Conservation (phyloP, 768 basidiomycete species). For the Mycena belliarum region DNA sequence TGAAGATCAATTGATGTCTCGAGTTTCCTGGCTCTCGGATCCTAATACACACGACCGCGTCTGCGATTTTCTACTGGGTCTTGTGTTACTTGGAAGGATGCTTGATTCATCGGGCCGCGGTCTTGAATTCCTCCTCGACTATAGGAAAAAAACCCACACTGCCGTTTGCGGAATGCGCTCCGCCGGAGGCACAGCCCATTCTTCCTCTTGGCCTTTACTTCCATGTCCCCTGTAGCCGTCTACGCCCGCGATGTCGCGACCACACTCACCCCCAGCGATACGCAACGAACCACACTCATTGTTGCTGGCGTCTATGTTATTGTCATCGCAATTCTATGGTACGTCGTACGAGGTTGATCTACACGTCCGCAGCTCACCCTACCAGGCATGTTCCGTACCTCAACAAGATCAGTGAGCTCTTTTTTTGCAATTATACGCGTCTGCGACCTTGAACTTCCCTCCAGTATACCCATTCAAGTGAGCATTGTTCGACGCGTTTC, state of each 20-base stretch:
- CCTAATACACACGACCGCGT: no score
- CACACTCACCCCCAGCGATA: slow-evolving; percentile 61
- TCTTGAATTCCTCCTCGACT: no score
- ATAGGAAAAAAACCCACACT: background rate
- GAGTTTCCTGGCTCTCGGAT: no score
- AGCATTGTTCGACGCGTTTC: slow-evolving; percentile 1
- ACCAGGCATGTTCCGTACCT: slow-evolving; percentile 77
- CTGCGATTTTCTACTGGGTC: no score
- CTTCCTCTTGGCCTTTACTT: background rate
- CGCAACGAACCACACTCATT: slow-evolving; percentile 76
- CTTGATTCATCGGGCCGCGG: no score
- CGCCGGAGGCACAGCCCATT: no score
- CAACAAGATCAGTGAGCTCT: slow-evolving; percentile 73
- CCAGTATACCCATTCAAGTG: slow-evolving; percentile 93
- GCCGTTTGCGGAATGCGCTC: background rate
- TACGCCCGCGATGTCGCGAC: slow-evolving; percentile 5
- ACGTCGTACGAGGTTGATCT: slow-evolving; percentile 25
- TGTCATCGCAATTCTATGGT: slow-evolving; percentile 81
- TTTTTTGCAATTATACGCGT: slow-evolving; percentile 14
- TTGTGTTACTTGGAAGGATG: no score
- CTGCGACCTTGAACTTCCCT: slow-evolving; percentile 16
- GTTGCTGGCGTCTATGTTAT: slow-evolving; percentile 77
- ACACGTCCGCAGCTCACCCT: background rate
- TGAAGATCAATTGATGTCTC: no score
- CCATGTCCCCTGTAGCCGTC: slow-evolving; percentile 3